phyloP scores from a whole-genome alignment of 2,329 filamentous ascomycete species.

The Apiospora saccharicola region DNA sequence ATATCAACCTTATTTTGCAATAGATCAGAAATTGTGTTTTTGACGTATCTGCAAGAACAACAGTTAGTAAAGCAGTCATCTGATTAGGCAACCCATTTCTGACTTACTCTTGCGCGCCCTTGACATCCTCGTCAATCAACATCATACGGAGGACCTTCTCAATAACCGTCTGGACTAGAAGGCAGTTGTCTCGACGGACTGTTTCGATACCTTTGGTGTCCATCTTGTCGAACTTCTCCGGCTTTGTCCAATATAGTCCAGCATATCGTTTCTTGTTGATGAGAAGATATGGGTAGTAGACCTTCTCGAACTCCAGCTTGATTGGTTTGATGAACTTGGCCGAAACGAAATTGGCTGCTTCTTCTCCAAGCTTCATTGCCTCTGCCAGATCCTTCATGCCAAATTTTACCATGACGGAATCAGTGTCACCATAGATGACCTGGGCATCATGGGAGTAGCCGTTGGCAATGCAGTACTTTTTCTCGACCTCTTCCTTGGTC shows the following conservation, averaged over 20 bases:
- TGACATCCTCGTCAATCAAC: conserved; percentile 88
- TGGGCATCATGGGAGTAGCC: conserved; percentile 94
- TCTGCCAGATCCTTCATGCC: conserved; percentile 86
- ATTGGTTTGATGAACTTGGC: conserved; percentile 95
- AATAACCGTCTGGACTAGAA: conserved; percentile 95
- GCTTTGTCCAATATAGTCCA: conserved; percentile 95
- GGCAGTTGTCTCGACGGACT: conserved; percentile 94
- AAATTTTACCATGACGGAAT: conserved; percentile 99
- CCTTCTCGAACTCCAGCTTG: conserved; percentile 99
- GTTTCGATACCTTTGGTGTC: conserved; percentile 99
- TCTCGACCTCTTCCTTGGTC: conserved; percentile 95
- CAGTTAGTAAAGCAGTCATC: conserved; percentile 45
- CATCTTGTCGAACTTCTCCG: conserved; percentile 98
- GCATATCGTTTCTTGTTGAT: conserved; percentile 99
- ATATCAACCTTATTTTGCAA: conserved; percentile 98
- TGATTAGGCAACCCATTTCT: conserved; percentile 13
- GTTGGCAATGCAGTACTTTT: conserved; percentile 88
- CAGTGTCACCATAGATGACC: conserved; percentile 98
- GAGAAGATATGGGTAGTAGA: conserved; percentile 95
- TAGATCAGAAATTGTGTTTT: conserved; percentile 92
- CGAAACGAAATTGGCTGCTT: conserved; percentile 88
- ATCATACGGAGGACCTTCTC: conserved; percentile 97
- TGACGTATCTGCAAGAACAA: conserved; percentile 76
- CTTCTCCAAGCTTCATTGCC: conserved; percentile 94
- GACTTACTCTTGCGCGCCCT: conserved; percentile 90